phyloP scores from a whole-genome alignment of 257 asterid species.

The Schizonepeta tenuifolia region DNA sequence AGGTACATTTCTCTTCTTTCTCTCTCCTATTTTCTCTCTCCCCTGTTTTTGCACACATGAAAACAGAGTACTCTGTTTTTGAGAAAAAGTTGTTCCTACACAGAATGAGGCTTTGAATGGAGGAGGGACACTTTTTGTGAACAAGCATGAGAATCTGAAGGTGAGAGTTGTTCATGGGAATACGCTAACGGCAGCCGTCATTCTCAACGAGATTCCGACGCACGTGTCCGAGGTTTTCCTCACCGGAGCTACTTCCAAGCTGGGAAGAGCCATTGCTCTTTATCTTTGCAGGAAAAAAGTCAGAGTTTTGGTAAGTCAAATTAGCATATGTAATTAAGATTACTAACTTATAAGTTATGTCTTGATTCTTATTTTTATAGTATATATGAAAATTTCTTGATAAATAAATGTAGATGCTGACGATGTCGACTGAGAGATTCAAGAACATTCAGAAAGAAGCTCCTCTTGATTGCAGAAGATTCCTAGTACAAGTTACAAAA shows the following conservation, averaged over 20 bases:
- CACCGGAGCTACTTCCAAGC: conserved; percentile 94
- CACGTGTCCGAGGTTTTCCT: conserved; percentile 71
- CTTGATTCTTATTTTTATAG: too few species aligned
- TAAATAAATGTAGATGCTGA: conserved; percentile 64
- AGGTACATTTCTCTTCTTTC: conserved; percentile 48
- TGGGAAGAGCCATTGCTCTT: conserved; percentile 96
- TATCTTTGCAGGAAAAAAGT: conserved; percentile 72
- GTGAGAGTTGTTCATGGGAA: conserved; percentile 95
- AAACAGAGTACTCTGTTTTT: not conserved
- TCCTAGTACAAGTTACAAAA: conserved; percentile 80
- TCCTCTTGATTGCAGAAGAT: conserved; percentile 53
- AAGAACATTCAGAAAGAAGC: conserved; percentile 79
- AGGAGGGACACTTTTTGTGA: conserved; percentile 85
- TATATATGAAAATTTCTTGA: too few species aligned
- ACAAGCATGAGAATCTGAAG: conserved; percentile 73
- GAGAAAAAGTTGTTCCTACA: too few species aligned
- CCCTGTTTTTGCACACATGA: not conserved
- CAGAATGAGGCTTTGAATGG: conserved; percentile 92
- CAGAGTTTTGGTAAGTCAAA: conserved; percentile 61
- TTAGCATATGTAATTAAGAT: too few species aligned
- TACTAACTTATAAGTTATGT: too few species aligned
- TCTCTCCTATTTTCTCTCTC: not conserved
- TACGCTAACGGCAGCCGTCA: conserved; percentile 93
- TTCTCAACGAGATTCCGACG: conserved; percentile 63
- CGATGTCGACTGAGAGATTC: conserved; percentile 78